Evolutionary conservation across 441 rosid genomes (phyloP).

Genomic region (Brassica balearica): DNA sequence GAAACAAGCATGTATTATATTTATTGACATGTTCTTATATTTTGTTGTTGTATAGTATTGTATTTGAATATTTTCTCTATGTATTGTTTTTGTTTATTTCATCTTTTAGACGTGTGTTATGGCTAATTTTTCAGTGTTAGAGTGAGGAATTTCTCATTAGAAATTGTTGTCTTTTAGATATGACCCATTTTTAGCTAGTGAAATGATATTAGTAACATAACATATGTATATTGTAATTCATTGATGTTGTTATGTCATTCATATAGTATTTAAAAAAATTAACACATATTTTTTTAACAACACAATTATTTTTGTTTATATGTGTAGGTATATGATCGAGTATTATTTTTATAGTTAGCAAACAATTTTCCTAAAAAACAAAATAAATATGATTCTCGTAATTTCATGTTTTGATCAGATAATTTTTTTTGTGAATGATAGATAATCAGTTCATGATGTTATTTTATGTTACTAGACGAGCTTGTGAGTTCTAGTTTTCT

Average conservation of each 20-base stretch:
- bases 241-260: not conserved
- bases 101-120: not conserved
- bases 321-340: not conserved
- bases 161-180: not conserved
- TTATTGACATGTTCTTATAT: not conserved
- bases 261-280: not conserved
- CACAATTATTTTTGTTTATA: not conserved
- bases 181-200: not conserved
- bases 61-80: not conserved
- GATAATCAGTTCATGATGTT: not conserved
- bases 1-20: not conserved
- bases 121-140: not conserved
- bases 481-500: not conserved
- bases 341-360: not conserved
- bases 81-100: not conserved
- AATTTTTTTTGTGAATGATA: not conserved
- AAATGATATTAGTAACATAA: not conserved
- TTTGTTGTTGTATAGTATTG: not conserved
- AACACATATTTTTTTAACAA: not conserved
- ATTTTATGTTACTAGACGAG: conserved; percentile 1
- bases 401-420: not conserved
- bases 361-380: not conserved
- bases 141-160: not conserved
- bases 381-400: not conserved
- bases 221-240: not conserved